phyloP scores from a whole-genome alignment of 2,329 filamentous ascomycete species.

The Fusarium aywerte region DNA sequence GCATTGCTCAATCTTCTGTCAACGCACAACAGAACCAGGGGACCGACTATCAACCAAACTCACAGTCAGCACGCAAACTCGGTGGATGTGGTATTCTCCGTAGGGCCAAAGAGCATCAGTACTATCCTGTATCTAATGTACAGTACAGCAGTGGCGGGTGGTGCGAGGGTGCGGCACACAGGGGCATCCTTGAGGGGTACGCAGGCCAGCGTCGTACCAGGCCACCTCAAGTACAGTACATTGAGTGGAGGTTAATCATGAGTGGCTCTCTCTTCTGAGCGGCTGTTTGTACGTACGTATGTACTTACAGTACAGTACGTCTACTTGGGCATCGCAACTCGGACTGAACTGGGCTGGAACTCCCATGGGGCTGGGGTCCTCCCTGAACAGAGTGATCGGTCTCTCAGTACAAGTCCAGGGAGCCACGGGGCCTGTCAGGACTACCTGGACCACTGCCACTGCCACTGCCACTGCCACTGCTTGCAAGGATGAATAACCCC shows the following conservation, averaged over 20 bases:
- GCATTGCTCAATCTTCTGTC: slow-evolving; percentile 46
- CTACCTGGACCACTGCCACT: slow-evolving; percentile 25
- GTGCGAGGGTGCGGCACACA: slow-evolving; percentile 44
- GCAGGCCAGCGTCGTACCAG: slow-evolving; percentile 50
- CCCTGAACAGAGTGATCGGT: slow-evolving; percentile 36
- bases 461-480: slow-evolving; percentile 30
- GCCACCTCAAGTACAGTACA: slow-evolving; percentile 32
- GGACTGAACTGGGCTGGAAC: slow-evolving; percentile 7
- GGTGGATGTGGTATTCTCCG: slow-evolving; percentile 43
- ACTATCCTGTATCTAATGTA: neutral
- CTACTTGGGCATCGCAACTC: slow-evolving; percentile 14
- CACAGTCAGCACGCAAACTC: slow-evolving; percentile 33
- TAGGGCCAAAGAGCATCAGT: slow-evolving; percentile 36
- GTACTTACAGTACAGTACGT: neutral
- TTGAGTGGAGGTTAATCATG: slow-evolving; percentile 45
- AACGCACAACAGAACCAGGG: slow-evolving; percentile 44
- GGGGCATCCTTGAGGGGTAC: slow-evolving; percentile 42
- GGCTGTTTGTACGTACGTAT: slow-evolving; percentile 28
- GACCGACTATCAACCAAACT: slow-evolving; percentile 35
- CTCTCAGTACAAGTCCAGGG: slow-evolving; percentile 31
- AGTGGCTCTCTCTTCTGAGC: slow-evolving; percentile 35
- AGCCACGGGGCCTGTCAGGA: slow-evolving; percentile 36
- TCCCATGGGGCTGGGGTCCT: slow-evolving; percentile 17
- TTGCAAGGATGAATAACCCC: slow-evolving; percentile 32
- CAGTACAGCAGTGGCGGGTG: slow-evolving; percentile 36